Evolutionary conservation across 2,329 filamentous ascomycete genomes (phyloP).

Genomic region (Didymella glomerata): DNA sequence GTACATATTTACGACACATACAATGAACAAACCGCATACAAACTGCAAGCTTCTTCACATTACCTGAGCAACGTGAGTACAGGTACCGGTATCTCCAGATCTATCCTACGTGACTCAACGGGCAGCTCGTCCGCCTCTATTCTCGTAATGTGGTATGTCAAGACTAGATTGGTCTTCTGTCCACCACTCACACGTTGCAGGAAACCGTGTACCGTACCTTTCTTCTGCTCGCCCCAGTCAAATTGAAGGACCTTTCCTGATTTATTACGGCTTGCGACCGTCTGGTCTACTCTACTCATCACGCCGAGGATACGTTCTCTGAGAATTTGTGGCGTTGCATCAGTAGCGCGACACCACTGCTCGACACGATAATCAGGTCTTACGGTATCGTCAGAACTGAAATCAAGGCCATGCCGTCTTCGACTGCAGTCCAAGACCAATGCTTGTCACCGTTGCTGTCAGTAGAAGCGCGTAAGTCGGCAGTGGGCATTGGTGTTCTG

Average conservation of each 20-base stretch:
- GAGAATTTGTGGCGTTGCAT: not conserved
- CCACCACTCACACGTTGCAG: not conserved
- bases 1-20: conserved; percentile 11
- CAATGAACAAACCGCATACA: not conserved
- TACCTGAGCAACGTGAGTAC: not conserved
- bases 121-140: not conserved
- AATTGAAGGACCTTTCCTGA: not conserved
- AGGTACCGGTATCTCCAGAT: not conserved
- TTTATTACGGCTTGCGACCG: not conserved
- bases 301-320: not conserved
- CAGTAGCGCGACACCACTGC: not conserved
- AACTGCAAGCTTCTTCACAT: not conserved
- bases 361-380: not conserved
- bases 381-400: not conserved
- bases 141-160: not conserved
- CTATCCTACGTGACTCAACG: not conserved
- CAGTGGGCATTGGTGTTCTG: not conserved
- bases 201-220: not conserved
- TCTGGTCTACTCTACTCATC: not conserved
- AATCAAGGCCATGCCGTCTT: not conserved
- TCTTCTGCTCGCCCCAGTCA: not conserved
- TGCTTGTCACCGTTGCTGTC: not conserved
- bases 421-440: not conserved
- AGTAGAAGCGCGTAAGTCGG: not conserved
- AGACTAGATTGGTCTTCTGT: not conserved